Base-by-base conservation (phyloP, 2,329 filamentous ascomycete species). In the Achaetomium macrosporum region DNA sequence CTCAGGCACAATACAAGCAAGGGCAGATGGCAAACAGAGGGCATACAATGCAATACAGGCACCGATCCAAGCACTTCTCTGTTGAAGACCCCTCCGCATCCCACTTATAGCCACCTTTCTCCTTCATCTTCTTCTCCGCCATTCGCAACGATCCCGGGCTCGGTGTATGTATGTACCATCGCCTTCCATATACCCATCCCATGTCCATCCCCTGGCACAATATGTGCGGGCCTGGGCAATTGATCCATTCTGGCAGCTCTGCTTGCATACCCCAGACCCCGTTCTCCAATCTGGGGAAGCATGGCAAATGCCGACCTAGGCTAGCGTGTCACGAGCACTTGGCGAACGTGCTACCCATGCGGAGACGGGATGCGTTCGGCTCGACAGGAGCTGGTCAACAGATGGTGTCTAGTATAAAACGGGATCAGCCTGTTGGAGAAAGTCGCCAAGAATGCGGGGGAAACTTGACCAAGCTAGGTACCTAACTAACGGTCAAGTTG, bases 251-350 rank as follows among this genome's bases (percentile, higher is more conserved):
- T 39, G 31, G 41, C 43, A 45, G n/a, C 15, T 44, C 45, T 29
- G 31, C 36, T 45, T n/a, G 10, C 41, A 48, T n/a, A 9, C 51
- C n/a, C 29, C 37, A 13, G 30, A 39, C 39, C 42, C 48, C 40
- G 48, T 50, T 47, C 42, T 46, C 44, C 48, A 55, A 55, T 52
- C 53, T 51, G 41, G 49, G 41, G 36, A 52, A 45, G 43, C 30
- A 35, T n/a, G 12, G 37, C 39, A 58, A 54, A 52, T 58, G 56
- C 56, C 56, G 56, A 52, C 33, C 29, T 33, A 47, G 41, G 20
- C 44, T 53, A 49, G 50, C 33, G 20, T 31, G 36, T 42, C 52
- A 50, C 40, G 42, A 42, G 44, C 41, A 41, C 42, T 53, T 53
- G 43, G 56, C 56, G 25, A 17, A 25, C n/a, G 37, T 12, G 19